Base-by-base conservation (phyloP, 768 basidiomycete species). In the Pisolithus albus region DNA sequence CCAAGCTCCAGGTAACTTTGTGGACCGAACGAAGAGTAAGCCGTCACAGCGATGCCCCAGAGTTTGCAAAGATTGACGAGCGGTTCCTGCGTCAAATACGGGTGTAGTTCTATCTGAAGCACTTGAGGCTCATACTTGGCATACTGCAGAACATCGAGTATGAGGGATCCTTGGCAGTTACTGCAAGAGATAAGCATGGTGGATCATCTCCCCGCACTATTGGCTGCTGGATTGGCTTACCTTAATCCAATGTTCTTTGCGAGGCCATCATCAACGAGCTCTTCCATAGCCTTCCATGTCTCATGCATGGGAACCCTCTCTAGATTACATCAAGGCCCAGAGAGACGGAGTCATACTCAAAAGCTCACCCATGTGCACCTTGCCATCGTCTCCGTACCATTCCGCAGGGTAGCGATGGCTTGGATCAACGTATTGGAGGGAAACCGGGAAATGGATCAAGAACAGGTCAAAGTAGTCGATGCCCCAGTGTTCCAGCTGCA, bases 281-380 rank as follows among this genome's bases (percentile, higher is more conserved):
- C 73, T 68, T 95, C 92, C 82, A 95, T 79, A 15, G 79, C 88
- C 39, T 67, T 63, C 89, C 90, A 94, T 16, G 92, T 94, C 72
- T 89, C 85, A 59, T 83, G 81, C 64, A 88, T 78, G 37, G 85
- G 83, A 0, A 79, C 81, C 47, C 83, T 82, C 57, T 79, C 79
- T 83, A 56, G 41, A 42, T 42, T 5, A 49, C 23, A 45, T 30
- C 8, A 24, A 56, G n/a, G 55, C 46, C 23, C 30, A 1, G 13
- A 49, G 32, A 50, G 2, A 9, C 39, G 5, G n/a, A 10, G 41
- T 7, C 18, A 42, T 38, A 10, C n/a, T 52, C 49, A 48, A 11
- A 34, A 18, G 66, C 74, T 66, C 67, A 83, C 83, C 76, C 37
- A 83, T 75, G 57, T 81, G 69, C 30, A 89, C 81, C 59, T 80